Conservation (phyloP, 371 early-diverging fungal genomes). For the Umbelopsis sp. region DNA sequence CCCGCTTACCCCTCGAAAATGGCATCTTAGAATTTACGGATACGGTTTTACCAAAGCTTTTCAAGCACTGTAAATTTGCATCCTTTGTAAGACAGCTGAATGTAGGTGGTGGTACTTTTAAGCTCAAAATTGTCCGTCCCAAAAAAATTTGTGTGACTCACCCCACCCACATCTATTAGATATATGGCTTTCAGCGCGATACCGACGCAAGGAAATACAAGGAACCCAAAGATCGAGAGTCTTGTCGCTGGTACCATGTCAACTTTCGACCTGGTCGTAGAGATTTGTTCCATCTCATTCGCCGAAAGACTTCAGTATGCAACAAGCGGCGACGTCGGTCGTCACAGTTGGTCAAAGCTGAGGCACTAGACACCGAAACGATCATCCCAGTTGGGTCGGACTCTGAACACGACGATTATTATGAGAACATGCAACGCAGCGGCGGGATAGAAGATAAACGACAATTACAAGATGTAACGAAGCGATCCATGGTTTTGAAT, state of each 20-base stretch:
- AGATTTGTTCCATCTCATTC: slow-evolving; percentile 48
- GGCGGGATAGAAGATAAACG: slow-evolving; percentile 8
- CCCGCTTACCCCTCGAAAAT: not conserved
- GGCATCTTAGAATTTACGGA: slow-evolving; percentile 43
- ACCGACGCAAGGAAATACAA: slow-evolving; percentile 59
- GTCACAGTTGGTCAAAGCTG: slow-evolving; percentile 23
- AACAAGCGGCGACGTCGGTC: slow-evolving; percentile 23
- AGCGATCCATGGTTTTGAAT: not conserved
- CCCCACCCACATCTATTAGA: slow-evolving; percentile 26
- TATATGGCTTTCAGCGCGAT: slow-evolving; percentile 54
- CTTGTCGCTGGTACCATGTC: slow-evolving; percentile 50
- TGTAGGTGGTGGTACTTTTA: slow-evolving; percentile 27
- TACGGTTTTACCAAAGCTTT: slow-evolving; percentile 44
- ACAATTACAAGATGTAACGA: not conserved
- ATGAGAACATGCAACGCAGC: slow-evolving; percentile 22
- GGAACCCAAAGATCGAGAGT: slow-evolving; percentile 45
- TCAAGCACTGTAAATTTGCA: slow-evolving; percentile 57
- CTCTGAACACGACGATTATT: slow-evolving; percentile 26
- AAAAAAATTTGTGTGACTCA: no score
- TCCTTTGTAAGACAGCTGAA: slow-evolving; percentile 56
- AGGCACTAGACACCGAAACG: slow-evolving; percentile 22
- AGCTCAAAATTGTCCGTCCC: no score
- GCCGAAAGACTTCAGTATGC: slow-evolving; percentile 42
- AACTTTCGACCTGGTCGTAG: slow-evolving; percentile 44
- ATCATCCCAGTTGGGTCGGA: slow-evolving; percentile 19